Evolutionary conservation across 176 grass and related monocot species (phyloP), one percentile per base, ranked within the genome.

Genomic region (Thinopyrum elongatum): DNA sequence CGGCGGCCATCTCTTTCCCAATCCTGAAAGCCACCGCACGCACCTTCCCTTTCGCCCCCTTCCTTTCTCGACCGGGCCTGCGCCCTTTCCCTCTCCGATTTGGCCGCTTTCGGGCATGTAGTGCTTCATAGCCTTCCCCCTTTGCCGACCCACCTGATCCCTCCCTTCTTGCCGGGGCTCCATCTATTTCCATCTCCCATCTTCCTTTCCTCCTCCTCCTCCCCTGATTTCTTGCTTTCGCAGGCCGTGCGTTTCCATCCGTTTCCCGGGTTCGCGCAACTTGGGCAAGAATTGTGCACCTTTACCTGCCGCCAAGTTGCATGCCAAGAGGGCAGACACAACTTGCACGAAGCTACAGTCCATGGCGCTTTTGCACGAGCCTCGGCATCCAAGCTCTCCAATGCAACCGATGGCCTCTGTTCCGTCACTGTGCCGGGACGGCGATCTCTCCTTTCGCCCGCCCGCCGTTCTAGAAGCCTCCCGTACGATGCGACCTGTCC

Each of bases 151-250:
- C 53, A 57, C 53, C 53, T 8, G 53, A 57, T 9, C 19, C 2
- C 12, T 47, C 6, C 25, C 6, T 22, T 47, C 21, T 19, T 21
- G 16, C 7, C 0, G 38, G 47, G 27, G 27, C 42, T 26, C 26
- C 61, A 85, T 57, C 47, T 7, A 42, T 66, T 79, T 90, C 80
- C 89, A 74, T 90, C 23, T 15, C 49, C 6, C 29, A 5, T 22
- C 15, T 8, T 14, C n/a, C 39, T 33, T 10, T 31, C 28, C 36
- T 61, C 27, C n/a, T 17, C 69, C n/a, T 38, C 11, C 66, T 59
- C 69, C 41, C 86, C 7, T 8, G 21, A 21, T 26, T 77, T 82
- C 25, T 27, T 17, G 17, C 15, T 35, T 70, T 36, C 31, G 8
- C 17, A 2, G 4, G 0, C 8, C 31, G 16, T 5, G 8, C 21